A percentile compares a stretch with the other conserved stretches of the same genome.
phyloP scores from a whole-genome alignment of 2,329 filamentous ascomycete species.

The Cordyceps farinosa region DNA sequence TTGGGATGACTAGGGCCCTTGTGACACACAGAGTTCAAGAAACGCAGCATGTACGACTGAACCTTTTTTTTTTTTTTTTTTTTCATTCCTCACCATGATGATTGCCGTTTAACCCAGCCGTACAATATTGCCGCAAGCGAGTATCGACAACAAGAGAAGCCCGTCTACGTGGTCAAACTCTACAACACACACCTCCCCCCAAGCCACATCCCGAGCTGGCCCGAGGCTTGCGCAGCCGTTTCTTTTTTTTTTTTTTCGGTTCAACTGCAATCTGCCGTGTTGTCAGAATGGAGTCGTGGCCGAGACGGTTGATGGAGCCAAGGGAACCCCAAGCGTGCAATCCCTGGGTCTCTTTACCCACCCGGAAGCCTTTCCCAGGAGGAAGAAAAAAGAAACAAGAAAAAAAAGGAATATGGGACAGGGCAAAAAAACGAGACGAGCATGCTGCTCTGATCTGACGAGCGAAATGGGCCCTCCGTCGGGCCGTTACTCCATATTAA shows the following conservation, averaged over 20 bases:
- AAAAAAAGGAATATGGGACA: background rate
- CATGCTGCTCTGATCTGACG: background rate
- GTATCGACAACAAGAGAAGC: background rate
- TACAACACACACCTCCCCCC: background rate
- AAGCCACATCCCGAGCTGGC: background rate
- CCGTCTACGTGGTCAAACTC: background rate
- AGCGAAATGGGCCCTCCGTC: background rate
- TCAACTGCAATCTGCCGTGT: background rate
- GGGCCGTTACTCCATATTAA: constrained; percentile 1
- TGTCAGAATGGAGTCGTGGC: background rate
- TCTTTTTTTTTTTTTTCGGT: background rate
- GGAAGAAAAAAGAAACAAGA: background rate
- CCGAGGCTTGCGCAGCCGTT: background rate
- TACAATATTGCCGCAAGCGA: background rate
- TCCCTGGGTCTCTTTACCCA: background rate
- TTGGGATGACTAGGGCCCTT: constrained; percentile 3
- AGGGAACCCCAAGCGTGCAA: background rate
- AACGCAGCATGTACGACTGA: background rate
- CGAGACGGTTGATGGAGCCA: background rate
- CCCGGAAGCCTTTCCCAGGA: background rate
- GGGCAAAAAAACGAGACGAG: background rate
- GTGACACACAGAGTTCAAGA: too few species aligned
- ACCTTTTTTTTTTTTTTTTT: background rate
- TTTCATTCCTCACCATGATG: background rate
- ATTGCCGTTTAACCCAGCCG: background rate